Conservation (phyloP, 2,329 filamentous ascomycete genomes). For the Parascedosporium putredinis region DNA sequence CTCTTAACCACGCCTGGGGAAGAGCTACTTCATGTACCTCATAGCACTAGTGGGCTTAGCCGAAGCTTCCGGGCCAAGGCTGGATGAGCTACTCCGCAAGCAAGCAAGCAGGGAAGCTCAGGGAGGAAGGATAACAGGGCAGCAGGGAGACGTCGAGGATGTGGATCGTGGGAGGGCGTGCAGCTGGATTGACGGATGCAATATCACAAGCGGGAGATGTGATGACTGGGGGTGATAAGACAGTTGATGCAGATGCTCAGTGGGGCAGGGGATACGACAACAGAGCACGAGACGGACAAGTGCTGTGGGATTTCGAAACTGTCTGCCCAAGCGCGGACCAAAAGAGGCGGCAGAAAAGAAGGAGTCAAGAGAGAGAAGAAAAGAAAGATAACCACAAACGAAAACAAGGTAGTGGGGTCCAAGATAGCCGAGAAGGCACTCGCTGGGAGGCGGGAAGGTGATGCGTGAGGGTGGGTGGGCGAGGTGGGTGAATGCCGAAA, state of each 20-base stretch:
- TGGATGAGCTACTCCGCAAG: background rate
- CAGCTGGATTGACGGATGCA: background rate
- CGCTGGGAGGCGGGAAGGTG: too few relatives aligned
- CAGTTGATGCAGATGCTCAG: background rate
- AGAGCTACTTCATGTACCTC: background rate
- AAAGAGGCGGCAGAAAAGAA: too few relatives aligned
- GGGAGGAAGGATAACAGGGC: background rate
- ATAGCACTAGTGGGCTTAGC: background rate
- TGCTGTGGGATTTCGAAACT: background rate
- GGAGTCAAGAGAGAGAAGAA: background rate
- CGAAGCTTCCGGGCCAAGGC: background rate
- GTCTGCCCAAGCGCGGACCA: too few relatives aligned
- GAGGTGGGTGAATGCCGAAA: background rate
- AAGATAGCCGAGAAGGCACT: too few relatives aligned
- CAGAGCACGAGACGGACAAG: background rate
- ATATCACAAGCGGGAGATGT: background rate
- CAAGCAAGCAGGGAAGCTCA: background rate
- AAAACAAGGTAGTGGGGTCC: too few relatives aligned
- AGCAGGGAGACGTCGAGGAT: background rate
- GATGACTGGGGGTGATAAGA: background rate
- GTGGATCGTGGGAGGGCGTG: background rate
- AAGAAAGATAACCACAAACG: background rate
- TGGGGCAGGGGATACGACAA: background rate
- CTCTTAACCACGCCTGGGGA: background rate
- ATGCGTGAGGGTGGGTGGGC: background rate